Evolutionary conservation across 2,329 filamentous ascomycete species (phyloP).

Genomic region (Escovopsis sp.): DNA sequence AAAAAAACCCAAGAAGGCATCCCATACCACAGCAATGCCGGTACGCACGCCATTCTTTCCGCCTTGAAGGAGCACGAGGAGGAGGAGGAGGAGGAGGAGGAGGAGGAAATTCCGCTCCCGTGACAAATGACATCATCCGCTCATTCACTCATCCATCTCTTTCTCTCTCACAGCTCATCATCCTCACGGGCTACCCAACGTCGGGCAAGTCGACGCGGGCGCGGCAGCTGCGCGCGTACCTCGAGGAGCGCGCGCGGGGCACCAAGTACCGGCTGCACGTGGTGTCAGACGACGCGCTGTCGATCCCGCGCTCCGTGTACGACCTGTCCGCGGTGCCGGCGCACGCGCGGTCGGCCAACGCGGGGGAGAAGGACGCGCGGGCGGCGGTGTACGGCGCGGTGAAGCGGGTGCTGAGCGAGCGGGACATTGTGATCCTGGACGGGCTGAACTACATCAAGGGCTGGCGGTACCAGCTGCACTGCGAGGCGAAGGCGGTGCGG

Average conservation of each 20-base stretch:
- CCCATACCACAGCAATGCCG: too few species aligned
- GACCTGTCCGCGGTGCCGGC: conserved; percentile 43
- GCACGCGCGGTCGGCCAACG: conserved; percentile 54
- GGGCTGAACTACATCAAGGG: conserved; percentile 81
- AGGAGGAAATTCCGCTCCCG: too few species aligned
- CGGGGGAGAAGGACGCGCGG: conserved; percentile 67
- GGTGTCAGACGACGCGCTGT: conserved; percentile 57
- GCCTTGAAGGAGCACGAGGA: too few species aligned
- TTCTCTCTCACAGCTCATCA: conserved; percentile 38
- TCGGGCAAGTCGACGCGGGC: conserved; percentile 55
- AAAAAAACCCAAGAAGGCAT: too few species aligned
- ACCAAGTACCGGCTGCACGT: conserved; percentile 52
- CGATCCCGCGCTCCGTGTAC: conserved; percentile 56
- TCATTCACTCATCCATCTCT: conserved; percentile 1
- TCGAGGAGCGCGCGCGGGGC: conserved; percentile 38
- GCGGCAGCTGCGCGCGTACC: conserved; percentile 48
- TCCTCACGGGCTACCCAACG: conserved; percentile 50
- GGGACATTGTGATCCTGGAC: conserved; percentile 67
- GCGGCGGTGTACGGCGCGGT: conserved; percentile 63
- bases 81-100: too few species aligned
- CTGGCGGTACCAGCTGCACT: conserved; percentile 74
- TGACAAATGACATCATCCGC: conserved; percentile 1
- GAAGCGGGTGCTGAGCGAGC: conserved; percentile 56
- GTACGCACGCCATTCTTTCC: conserved; percentile 7
- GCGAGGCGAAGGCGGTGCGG: conserved; percentile 65